Evolutionary conservation across 2,329 filamentous ascomycete species (phyloP), one percentile per base, ranked within the genome.

Genomic region (Didymella pinodella): DNA sequence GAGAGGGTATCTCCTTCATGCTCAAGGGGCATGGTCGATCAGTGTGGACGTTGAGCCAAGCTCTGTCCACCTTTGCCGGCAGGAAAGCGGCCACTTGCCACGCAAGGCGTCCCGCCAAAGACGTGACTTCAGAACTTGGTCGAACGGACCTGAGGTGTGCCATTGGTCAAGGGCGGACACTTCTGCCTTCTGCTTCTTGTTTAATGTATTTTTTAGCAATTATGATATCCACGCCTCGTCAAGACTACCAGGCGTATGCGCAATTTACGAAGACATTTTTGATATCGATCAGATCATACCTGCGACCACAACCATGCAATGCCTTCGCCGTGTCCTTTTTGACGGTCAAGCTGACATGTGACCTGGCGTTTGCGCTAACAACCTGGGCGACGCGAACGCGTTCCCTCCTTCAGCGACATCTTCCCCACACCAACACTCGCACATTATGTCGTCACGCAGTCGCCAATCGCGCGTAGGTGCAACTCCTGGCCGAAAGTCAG

Each of bases 381-480:
- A 16, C 11, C 28, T 11, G 11, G 28, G 28, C 22, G 7, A 44
- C 41, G 41, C 41, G 41, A 29, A 49, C 52, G 57, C 51, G 31
- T 45, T 45, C 31, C 28, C 45, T 36, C 44, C 36, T 47, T 41
- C 32, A 20, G 11, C 32, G 28, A 28, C 54, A 47, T 16, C 40
- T 34, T 22, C 22, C 25, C 43, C 47, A 28, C 29, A 29, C 7
- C 26, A 29, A 26, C 11, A 18, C 16, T 2, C 12, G 46, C 28
- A 5, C n/a, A 40, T 43, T 0, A 75, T 75, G 72, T 61, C 68
- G 7, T 65, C 65, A n/a, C 66, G 67, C 11, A 62, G 58, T 49
- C 64, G 66, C 7, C 55, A 61, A n/a, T 63, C 65, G 32, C 68
- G 54, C 25, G 62, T 56, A 3, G 63, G 62, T 32, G 57, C 67